Evolutionary conservation across 2,329 filamentous ascomycete species (phyloP).

Genomic region (Trichoderma afroharzianum): DNA sequence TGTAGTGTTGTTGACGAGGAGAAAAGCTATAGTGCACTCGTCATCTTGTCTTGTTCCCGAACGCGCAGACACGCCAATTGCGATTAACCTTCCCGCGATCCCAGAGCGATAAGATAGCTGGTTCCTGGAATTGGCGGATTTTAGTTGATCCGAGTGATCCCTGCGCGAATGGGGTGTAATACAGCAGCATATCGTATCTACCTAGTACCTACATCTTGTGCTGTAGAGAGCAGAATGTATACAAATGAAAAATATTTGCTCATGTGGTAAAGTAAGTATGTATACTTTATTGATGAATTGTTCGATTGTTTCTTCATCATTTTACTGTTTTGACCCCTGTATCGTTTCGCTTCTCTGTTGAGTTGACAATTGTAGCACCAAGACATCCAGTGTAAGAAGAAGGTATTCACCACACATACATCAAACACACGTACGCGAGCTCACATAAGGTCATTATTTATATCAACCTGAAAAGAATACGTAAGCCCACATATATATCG

Average conservation of each 20-base stretch:
- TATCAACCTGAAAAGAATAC: background rate
- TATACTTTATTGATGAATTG: background rate
- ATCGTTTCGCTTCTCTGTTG: background rate
- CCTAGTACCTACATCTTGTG: too few relatives aligned
- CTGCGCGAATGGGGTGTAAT: background rate
- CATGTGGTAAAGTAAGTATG: fast-evolving
- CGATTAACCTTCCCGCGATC: conserved; percentile 13
- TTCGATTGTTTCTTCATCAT: too few relatives aligned
- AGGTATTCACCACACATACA: background rate
- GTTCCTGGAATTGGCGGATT: background rate
- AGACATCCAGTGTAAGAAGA: background rate
- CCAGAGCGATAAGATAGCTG: conserved; percentile 14
- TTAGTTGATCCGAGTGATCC: background rate
- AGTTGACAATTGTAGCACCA: background rate
- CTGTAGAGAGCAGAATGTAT: background rate
- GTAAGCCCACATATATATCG: background rate
- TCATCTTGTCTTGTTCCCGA: background rate
- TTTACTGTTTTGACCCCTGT: background rate
- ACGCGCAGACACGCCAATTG: conserved; percentile 16
- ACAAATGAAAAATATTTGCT: background rate
- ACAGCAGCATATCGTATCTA: background rate
- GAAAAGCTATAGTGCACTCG: background rate
- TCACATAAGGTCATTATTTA: background rate
- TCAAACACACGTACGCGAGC: background rate
- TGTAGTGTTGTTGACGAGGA: background rate